A percentile compares a stretch with the other conserved stretches of the same genome.
Evolutionary conservation across 495 filamentous ascomycete species (phyloP).

Genomic region (Podospora pseudoanserina): DNA sequence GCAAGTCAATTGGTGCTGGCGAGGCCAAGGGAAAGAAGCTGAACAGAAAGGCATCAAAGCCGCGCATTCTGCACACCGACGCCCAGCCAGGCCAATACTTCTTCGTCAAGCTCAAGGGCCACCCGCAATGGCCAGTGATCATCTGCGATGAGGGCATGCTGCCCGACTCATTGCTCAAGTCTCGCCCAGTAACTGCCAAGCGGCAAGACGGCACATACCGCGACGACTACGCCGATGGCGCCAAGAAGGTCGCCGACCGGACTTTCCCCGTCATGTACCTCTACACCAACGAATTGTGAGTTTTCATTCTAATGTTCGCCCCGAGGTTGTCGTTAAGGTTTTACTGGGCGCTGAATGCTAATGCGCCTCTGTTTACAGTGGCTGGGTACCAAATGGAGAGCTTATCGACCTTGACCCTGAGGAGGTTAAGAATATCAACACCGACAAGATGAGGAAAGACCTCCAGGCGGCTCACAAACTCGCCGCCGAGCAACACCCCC

Average conservation of each 20-base stretch:
- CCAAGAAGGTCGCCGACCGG: slow-evolving; percentile 74
- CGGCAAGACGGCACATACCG: slow-evolving; percentile 77
- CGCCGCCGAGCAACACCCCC: slow-evolving; percentile 64
- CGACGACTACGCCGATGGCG: slow-evolving; percentile 77
- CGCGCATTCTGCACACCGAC: slow-evolving; percentile 65
- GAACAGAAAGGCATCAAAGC: slow-evolving; percentile 76
- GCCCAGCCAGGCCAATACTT: slow-evolving; percentile 83
- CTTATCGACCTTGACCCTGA: slow-evolving; percentile 68
- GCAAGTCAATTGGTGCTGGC: slow-evolving; percentile 68
- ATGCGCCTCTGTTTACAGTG: slow-evolving; percentile 48
- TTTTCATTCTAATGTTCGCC: slow-evolving; percentile 19
- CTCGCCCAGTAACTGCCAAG: slow-evolving; percentile 75
- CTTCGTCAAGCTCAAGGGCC: slow-evolving; percentile 83
- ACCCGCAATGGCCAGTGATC: slow-evolving; percentile 85
- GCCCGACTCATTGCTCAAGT: slow-evolving; percentile 62
- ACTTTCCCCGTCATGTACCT: slow-evolving; percentile 94
- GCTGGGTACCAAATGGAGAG: slow-evolving; percentile 79
- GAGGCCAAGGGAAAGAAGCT: slow-evolving; percentile 70
- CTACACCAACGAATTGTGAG: slow-evolving; percentile 92
- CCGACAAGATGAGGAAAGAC: slow-evolving; percentile 70
- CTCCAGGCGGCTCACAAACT: slow-evolving; percentile 69
- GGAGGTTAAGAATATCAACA: slow-evolving; percentile 58
- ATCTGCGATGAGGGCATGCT: slow-evolving; percentile 91
- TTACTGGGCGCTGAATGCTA: slow-evolving; percentile 14
- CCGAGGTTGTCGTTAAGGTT: neutral